Evolutionary conservation across 768 basidiomycete species (phyloP).

Genomic region (Clavaria fumosa): DNA sequence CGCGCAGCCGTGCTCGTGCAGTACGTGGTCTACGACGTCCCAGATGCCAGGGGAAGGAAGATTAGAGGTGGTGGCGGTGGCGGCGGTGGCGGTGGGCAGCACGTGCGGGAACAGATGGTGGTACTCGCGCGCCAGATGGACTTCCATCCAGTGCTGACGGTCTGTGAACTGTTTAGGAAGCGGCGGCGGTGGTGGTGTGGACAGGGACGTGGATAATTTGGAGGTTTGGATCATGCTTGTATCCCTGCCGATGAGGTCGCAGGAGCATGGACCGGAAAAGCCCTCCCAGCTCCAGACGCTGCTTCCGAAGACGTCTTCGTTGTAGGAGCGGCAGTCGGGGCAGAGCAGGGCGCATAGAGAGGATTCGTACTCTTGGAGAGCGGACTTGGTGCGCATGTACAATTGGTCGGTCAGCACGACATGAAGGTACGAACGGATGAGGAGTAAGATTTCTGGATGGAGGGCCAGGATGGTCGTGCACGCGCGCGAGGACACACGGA

Average conservation of each 20-base stretch:
- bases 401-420: conserved; percentile 26
- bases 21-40: not conserved
- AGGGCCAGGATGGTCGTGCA: conserved; percentile 14
- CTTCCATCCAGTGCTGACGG: conserved; percentile 31
- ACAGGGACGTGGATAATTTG: not conserved
- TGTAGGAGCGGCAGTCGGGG: conserved; percentile 33
- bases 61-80: not conserved
- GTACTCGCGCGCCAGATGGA: conserved; percentile 1
- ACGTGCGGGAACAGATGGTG: no score
- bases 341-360: conserved; percentile 29
- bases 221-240: conserved; percentile 1
- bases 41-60: not conserved
- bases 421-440: conserved; percentile 34
- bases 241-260: conserved; percentile 15
- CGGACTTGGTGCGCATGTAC: conserved; percentile 25
- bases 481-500: conserved; percentile 6
- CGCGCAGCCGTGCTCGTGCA: not conserved
- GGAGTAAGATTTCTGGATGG: conserved; percentile 37
- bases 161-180: conserved; percentile 20
- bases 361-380: conserved; percentile 27
- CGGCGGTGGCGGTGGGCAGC: no score
- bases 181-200: conserved; percentile 13
- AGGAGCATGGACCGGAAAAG: conserved; percentile 34
- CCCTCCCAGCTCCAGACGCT: conserved; percentile 40
- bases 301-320: conserved; percentile 37